Percentiles rank a stretch among this genome's conserved stretches.
phyloP scores from a whole-genome alignment of 805 yeast genomes.

The Hanseniaspora pseudoguilliermondii region DNA sequence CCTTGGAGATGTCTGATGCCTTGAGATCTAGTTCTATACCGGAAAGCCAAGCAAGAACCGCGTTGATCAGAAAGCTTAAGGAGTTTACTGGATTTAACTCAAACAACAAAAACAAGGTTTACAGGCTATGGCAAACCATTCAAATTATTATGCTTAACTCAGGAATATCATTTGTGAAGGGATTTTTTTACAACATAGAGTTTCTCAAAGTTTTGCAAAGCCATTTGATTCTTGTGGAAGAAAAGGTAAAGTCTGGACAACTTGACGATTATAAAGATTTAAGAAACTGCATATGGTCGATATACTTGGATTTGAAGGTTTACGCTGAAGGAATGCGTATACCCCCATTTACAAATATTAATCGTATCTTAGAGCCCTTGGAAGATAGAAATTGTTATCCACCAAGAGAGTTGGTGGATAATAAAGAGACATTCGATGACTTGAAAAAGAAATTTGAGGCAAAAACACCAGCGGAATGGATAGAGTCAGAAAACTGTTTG shows the following conservation, averaged over 20 bases:
- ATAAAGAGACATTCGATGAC: slow-evolving; percentile 19
- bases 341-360: slow-evolving; percentile 9
- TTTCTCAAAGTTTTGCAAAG: slow-evolving; percentile 57
- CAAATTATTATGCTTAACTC: slow-evolving; percentile 58
- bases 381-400: slow-evolving; percentile 9
- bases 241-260: slow-evolving; percentile 8
- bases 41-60: slow-evolving; percentile 69
- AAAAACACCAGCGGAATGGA: slow-evolving; percentile 94
- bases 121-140: slow-evolving; percentile 72
- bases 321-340: slow-evolving; percentile 7
- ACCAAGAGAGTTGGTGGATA: not conserved
- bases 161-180: slow-evolving; percentile 71
- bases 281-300: not conserved
- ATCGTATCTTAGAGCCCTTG: slow-evolving; percentile 9
- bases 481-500: slow-evolving; percentile 92
- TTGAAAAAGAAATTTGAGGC: slow-evolving; percentile 58
- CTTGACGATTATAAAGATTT: slow-evolving; percentile 1
- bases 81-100: slow-evolving; percentile 46
- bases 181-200: slow-evolving; percentile 61
- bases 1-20: slow-evolving; percentile 75
- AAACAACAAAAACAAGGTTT: slow-evolving; percentile 59
- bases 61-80: slow-evolving; percentile 57
- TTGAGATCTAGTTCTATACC: slow-evolving; percentile 70
- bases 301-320: slow-evolving; percentile 10
- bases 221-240: slow-evolving; percentile 2